These are phyloP conservation scores for Saccharomyces hybrid DNA, from an alignment of 1,139 yeast genomes.

Conservation along the genomic window DNA sequence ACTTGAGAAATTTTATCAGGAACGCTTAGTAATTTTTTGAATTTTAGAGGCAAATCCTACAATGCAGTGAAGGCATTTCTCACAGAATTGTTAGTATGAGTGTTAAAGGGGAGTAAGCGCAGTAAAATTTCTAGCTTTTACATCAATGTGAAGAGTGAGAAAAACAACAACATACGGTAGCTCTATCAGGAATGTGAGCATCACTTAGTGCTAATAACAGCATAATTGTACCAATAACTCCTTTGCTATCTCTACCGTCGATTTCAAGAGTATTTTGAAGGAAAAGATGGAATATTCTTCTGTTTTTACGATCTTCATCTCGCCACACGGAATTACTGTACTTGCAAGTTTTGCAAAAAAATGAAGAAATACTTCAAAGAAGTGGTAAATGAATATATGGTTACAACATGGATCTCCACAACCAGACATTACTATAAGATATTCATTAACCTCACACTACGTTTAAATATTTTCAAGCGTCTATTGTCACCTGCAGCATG, in stretches of 20 bases:
- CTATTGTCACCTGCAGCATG: not conserved
- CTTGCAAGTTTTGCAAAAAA: not conserved
- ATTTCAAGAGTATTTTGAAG: not conserved
- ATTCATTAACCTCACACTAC: not conserved
- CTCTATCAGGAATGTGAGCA: conserved; percentile 80
- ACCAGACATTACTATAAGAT: not conserved
- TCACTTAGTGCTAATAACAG: conserved; percentile 87
- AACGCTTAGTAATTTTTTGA: conserved; percentile 55
- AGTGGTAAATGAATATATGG: not conserved
- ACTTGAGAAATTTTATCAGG: conserved; percentile 84
- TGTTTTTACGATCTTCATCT: not conserved
- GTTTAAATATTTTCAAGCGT: not conserved
- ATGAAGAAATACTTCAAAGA: not conserved
- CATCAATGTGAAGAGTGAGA: not conserved
- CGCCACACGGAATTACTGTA: not conserved
- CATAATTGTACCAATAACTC: conserved; percentile 38
- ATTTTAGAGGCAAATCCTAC: conserved; percentile 43
- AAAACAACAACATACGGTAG: conserved; percentile 38
- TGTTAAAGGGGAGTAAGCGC: not conserved
- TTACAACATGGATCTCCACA: not conserved
- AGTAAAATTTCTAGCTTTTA: not conserved
- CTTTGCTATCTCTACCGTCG: not conserved
- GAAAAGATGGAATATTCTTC: not conserved
- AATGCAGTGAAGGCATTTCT: not conserved
- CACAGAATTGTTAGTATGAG: conserved; percentile 1